Evolutionary conservation across 768 basidiomycete species (phyloP), one percentile per base, ranked within the genome.

Genomic region (Xerocomellus chrysenteron): DNA sequence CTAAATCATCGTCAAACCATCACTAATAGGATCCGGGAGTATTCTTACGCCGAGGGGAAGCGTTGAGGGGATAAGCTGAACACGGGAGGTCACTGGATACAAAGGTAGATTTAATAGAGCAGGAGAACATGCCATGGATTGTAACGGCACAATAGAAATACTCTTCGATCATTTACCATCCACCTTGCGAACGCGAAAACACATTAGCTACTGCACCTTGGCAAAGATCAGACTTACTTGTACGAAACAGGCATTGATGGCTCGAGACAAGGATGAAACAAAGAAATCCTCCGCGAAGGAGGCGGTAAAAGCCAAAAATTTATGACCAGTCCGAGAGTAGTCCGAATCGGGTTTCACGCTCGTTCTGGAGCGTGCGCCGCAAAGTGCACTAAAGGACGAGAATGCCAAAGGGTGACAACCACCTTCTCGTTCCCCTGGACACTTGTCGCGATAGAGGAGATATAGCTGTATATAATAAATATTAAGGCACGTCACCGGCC

Each of bases 271-370:
- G 12, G 4, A 8, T 10, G 19, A 51, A 28, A 16, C 5, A 41
- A 16, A 17, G n/a, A 39, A 21, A 49, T 28, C 46, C 54, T 53
- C 64, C 57, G 28, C 57, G 14, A 67, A 54, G 57, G 54, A 61
- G 40, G 26, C 4, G 6, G 5, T 13, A 40, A 41, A 40, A n/a
- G 13, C n/a, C 37, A n/a, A 48, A 62, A 60, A 40, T 59, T 13
- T 1, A 49, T 24, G 57, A 65, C 68, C 68, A 69, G 66, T 16
- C 58, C 63, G 24, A 69, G 65, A 70, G 47, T 60, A 70, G 66
- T 72, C 69, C 72, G 69, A 70, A 68, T 68, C 66, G 68, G 61
- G 70, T 70, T 70, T 50, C 66, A 61, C 70, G 28, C 58, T 24
- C 54, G 13, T 14, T 1, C 5, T 2, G 30, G 47, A 54, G 47